Conservation (phyloP, 441 rosid genomes). For the Brassica hybrid region DNA sequence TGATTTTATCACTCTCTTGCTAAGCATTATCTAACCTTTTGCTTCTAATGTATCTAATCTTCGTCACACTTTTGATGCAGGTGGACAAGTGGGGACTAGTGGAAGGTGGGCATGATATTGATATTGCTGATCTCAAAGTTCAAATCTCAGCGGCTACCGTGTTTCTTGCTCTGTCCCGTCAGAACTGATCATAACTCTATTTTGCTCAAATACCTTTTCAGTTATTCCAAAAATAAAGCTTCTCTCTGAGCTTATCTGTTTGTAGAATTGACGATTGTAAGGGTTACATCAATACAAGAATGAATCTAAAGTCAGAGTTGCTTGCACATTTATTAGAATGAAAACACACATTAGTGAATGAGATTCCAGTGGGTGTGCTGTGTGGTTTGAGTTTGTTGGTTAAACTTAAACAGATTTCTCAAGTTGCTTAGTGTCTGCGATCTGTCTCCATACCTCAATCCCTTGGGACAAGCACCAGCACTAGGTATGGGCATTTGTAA, state of each 20-base stretch:
- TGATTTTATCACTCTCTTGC: conserved; percentile 15
- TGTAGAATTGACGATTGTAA: conserved; percentile 33
- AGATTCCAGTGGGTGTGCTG: too few species aligned
- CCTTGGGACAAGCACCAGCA: too few species aligned
- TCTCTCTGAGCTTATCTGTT: conserved; percentile 5
- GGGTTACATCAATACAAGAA: too few species aligned
- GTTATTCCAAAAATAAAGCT: not conserved
- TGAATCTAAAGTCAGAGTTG: too few species aligned
- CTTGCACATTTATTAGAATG: too few species aligned
- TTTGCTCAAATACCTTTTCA: conserved; percentile 4
- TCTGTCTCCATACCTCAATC: too few species aligned
- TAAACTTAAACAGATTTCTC: too few species aligned
- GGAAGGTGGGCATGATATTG: conserved; percentile 97
- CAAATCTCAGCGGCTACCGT: conserved; percentile 88
- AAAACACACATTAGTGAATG: too few species aligned
- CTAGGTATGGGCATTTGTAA: too few species aligned
- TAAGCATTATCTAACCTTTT: not conserved
- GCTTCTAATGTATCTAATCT: conserved; percentile 17
- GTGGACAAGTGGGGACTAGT: conserved; percentile 96
- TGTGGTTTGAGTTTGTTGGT: too few species aligned
- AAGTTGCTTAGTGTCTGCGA: too few species aligned
- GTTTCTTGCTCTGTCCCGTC: conserved; percentile 82
- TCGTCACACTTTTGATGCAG: conserved; percentile 46
- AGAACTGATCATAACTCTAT: conserved; percentile 29
- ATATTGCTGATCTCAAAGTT: conserved; percentile 94